Base-by-base conservation (phyloP, 805 yeast species). In the Blastobotrys attinorum region DNA sequence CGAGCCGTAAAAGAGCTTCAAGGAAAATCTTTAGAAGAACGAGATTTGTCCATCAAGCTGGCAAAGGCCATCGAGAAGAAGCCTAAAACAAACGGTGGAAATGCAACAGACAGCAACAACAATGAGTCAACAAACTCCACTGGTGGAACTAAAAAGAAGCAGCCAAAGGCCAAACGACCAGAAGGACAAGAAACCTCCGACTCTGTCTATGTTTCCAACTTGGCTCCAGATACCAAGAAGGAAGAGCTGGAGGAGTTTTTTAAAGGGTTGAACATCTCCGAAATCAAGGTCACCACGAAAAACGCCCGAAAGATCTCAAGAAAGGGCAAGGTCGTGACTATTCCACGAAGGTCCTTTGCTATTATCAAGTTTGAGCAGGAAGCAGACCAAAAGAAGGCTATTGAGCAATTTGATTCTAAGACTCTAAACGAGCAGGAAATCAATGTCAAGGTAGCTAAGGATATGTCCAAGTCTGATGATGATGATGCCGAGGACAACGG, bases 311-410 rank as follows among this genome's bases (percentile, higher is more conserved):
- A 38, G 47, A 22, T 43, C 44, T 42, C 31, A 37, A 43, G 41
- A 42, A 50, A 51, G 48, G 48, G 44, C 37, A 50, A 43, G 25
- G 37, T 40, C 31, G 35, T 46, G 22, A 13, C 42, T 27, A 40
- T 48, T 10, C 56, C 60, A 6, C 48, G 51, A 15, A 42, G 47
- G 41, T 43, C 56, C 35, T 76, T 75, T 49, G 77, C 72, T 1
- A 76, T 81, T 57, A 75, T 79, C 50, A 74, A 73, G 50, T 77
- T 81, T 51, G 69, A 75, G 40, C 65, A 71, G 46, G 76, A 79
- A 51, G 83, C 75, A 40, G 70, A 71, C 37, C 95, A 86, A 56
- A 64, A 73, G 56, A 66, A 70, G 59, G 96, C 95, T n/a, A 76
- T 85, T 47, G 77, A 71, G 31, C 75, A 77, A 56, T 79, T 79